Percentiles rank a stretch among this genome's conserved stretches.
Evolutionary conservation across 495 filamentous ascomycete genomes (phyloP).

Genomic region (Zalerion maritima): DNA sequence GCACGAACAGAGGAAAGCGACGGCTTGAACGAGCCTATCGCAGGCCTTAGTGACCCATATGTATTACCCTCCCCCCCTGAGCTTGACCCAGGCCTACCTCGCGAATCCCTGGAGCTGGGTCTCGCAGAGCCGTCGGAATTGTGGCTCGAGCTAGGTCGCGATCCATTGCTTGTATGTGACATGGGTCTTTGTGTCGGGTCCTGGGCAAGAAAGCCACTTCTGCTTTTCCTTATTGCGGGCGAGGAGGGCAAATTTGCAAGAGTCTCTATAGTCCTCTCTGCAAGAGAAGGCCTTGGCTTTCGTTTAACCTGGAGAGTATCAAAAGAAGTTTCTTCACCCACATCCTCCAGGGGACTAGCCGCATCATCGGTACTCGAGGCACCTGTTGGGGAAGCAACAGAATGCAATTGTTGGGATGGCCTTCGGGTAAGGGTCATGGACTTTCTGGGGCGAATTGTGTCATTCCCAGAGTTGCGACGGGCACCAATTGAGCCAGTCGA

Average conservation of each 20-base stretch:
- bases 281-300: constrained; percentile 22
- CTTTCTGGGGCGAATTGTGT: too few species aligned
- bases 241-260: constrained; percentile 31
- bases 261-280: constrained; percentile 35
- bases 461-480: too few species aligned
- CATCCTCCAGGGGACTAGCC: too few species aligned
- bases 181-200: constrained; percentile 9
- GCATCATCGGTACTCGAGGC: too few species aligned
- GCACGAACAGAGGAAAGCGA: constrained; percentile 21
- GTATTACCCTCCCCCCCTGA: constrained; percentile 16
- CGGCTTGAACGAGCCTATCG: constrained; percentile 19
- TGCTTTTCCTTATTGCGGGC: constrained; percentile 23
- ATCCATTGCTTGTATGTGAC: constrained; percentile 23
- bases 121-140: constrained; percentile 23
- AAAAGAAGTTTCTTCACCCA: too few species aligned
- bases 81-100: constrained; percentile 28
- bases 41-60: constrained; percentile 16
- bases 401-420: too few species aligned
- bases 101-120: constrained; percentile 13
- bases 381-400: too few species aligned
- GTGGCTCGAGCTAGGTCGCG: constrained; percentile 30
- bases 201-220: constrained; percentile 24
- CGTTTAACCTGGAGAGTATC: constrained; percentile 8
- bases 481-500: too few species aligned
- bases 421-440: too few species aligned